phyloP scores from a whole-genome alignment of 2,329 filamentous ascomycete species.

The Penicillium polonicum region DNA sequence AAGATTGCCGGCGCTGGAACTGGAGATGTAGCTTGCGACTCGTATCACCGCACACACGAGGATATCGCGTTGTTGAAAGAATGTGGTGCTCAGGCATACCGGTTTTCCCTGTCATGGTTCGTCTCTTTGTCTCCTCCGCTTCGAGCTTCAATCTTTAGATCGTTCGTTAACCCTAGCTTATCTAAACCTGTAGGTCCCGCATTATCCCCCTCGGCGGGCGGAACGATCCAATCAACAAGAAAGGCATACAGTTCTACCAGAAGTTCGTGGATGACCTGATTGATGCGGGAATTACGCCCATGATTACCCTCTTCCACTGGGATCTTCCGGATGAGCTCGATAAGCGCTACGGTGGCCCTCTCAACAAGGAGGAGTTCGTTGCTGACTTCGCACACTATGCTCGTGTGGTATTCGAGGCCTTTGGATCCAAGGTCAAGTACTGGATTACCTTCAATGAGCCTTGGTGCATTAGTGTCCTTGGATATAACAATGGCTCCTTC shows the following conservation, averaged over 20 bases:
- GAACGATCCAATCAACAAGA: slow-evolving; percentile 75
- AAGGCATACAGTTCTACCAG: slow-evolving; percentile 74
- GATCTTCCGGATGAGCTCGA: slow-evolving; percentile 77
- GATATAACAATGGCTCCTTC: slow-evolving; percentile 74
- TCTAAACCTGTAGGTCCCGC: slow-evolving; percentile 53
- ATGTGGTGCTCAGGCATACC: slow-evolving; percentile 71
- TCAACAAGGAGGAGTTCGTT: slow-evolving; percentile 79
- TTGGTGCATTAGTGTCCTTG: slow-evolving; percentile 78
- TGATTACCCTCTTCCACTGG: slow-evolving; percentile 86
- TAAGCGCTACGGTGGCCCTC: slow-evolving; percentile 75
- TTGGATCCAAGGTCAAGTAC: slow-evolving; percentile 73
- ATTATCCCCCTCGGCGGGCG: slow-evolving; percentile 84
- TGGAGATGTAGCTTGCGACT: slow-evolving; percentile 79
- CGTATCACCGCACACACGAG: slow-evolving; percentile 74
- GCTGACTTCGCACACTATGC: slow-evolving; percentile 79
- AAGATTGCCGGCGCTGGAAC: slow-evolving; percentile 78
- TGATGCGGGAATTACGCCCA: slow-evolving; percentile 72
- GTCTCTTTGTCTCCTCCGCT: neutral
- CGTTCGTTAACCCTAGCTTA: neutral
- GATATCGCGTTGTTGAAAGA: slow-evolving; percentile 76
- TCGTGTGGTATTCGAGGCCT: slow-evolving; percentile 69
- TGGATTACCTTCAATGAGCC: slow-evolving; percentile 94
- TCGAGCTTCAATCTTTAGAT: neutral
- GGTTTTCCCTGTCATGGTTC: slow-evolving; percentile 76
- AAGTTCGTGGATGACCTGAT: slow-evolving; percentile 76